Conservation (phyloP, 2,329 filamentous ascomycete species). For the Ophiostoma himal-ulmi region DNA sequence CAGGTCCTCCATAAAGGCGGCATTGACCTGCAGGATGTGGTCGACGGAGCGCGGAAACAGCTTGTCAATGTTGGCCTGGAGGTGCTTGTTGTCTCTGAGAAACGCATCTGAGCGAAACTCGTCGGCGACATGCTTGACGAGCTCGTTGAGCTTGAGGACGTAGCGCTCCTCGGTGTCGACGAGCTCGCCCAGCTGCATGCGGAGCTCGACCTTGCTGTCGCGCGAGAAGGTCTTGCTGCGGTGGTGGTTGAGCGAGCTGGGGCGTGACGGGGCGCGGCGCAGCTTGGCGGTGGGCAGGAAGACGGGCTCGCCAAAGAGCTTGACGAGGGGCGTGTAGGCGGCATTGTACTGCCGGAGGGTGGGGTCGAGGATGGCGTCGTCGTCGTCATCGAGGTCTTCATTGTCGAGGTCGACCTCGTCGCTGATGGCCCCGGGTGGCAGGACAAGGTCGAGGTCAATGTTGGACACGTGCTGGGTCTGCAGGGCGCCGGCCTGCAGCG, state of each 20-base stretch:
- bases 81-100: slow-evolving; percentile 63
- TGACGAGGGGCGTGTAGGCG: slow-evolving; percentile 68
- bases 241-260: slow-evolving; percentile 62
- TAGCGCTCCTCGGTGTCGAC: slow-evolving; percentile 93
- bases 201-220: slow-evolving; percentile 75
- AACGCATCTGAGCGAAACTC: slow-evolving; percentile 70
- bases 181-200: slow-evolving; percentile 83
- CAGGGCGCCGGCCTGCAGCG: slow-evolving; percentile 67
- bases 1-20: slow-evolving; percentile 71
- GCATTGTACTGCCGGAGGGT: slow-evolving; percentile 63
- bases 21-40: slow-evolving; percentile 74
- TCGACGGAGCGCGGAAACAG: slow-evolving; percentile 79
- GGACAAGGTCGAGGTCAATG: slow-evolving; percentile 78
- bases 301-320: slow-evolving; percentile 72
- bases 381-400: slow-evolving; percentile 40
- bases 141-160: slow-evolving; percentile 76
- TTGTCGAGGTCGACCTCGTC: slow-evolving; percentile 47
- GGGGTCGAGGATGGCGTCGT: slow-evolving; percentile 61
- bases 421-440: slow-evolving; percentile 69
- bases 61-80: slow-evolving; percentile 63
- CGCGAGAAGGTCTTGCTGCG: slow-evolving; percentile 70
- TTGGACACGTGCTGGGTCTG: slow-evolving; percentile 78
- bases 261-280: slow-evolving; percentile 79
- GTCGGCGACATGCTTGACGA: slow-evolving; percentile 73
- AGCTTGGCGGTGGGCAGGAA: slow-evolving; percentile 83